Percentiles rank a stretch among this genome's conserved stretches.
phyloP scores from a whole-genome alignment of 1,284 basidiomycete species.

The Moniliophthora roreri region DNA sequence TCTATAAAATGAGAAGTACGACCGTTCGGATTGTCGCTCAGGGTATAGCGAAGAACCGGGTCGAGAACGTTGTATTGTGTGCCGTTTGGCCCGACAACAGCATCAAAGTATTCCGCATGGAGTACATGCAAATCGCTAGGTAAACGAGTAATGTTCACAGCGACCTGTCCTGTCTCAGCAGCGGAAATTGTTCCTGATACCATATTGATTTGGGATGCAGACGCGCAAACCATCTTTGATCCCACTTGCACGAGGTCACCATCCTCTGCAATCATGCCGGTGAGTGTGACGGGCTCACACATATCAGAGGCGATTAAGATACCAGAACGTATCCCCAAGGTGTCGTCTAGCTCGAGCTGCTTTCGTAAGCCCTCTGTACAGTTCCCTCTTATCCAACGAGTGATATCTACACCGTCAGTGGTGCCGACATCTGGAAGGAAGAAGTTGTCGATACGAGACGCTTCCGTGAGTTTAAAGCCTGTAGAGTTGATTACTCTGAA shows the following conservation, averaged over 20 bases:
- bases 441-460: background rate
- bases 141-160: slow-evolving; percentile 13
- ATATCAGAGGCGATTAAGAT: background rate
- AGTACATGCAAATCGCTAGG: slow-evolving; percentile 20
- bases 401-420: background rate
- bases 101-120: slow-evolving; percentile 17
- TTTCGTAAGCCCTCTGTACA: background rate
- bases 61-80: background rate
- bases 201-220: slow-evolving; percentile 22
- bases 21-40: slow-evolving; percentile 15
- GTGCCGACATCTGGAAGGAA: background rate
- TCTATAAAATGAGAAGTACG: slow-evolving; percentile 16
- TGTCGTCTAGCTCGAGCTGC: background rate
- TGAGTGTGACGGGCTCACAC: slow-evolving; percentile 15
- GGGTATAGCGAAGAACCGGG: slow-evolving; percentile 18
- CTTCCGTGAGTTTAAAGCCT: background rate
- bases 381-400: background rate
- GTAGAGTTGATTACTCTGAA: background rate
- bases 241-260: background rate
- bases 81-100: slow-evolving; percentile 3
- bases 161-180: slow-evolving; percentile 12
- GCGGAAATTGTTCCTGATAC: slow-evolving; percentile 16
- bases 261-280: slow-evolving; percentile 10
- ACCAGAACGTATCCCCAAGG: background rate
- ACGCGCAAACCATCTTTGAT: slow-evolving; percentile 20